Evolutionary conservation across 1,284 basidiomycete genomes (phyloP), one percentile per base, ranked within the genome.

Genomic region (Dichomitus squalens): DNA sequence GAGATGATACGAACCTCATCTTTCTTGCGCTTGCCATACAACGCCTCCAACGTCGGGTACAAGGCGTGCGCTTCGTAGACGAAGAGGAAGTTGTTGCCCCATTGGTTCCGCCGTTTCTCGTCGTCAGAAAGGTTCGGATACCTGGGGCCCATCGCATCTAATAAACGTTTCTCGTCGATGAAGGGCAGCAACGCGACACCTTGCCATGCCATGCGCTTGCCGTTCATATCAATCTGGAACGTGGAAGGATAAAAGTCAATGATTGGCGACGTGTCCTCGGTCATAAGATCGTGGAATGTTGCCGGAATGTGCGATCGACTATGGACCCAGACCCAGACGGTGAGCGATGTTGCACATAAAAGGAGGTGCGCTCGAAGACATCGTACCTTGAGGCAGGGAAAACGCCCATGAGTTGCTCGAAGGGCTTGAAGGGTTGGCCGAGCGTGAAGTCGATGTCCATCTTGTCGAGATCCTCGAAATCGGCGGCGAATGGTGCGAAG

Each of bases 161-260:
- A 76, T 21, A 98, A 76, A 18, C 96, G 85, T 59, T 83, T 84
- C 72, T 91, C 84, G 70, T 99, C 94, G 64, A 99, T 99, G 77
- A 99, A 99, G 0, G 97, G 96, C 21, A 99, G 78, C 2, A 99
- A 79, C 0, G 96, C 96, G 46, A 99, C 95, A 56, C 97, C 97
- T 75, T 99, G 97, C 97, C 97, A 99, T 1, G 92, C 83, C 96
- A 99, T 98, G 76, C 93, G 95, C 77, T 99, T 99, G 61, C 97
- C 97, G 70, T 99, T 99, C 97, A 99, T 99, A 74, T 99, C 97
- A 68, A 99, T 91, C 66, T 96, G 86, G 73, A 99, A 99, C 18
- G 90, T 86, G 5, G 81, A 69, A 0, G 97, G 97, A 73, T 98
- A 98, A 76, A 98, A 99, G 71, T 99, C 97, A 63, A 95, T 86